Evolutionary conservation across 495 filamentous ascomycete genomes (phyloP), one percentile per base, ranked within the genome.

Genomic region (Niebla homalea): DNA sequence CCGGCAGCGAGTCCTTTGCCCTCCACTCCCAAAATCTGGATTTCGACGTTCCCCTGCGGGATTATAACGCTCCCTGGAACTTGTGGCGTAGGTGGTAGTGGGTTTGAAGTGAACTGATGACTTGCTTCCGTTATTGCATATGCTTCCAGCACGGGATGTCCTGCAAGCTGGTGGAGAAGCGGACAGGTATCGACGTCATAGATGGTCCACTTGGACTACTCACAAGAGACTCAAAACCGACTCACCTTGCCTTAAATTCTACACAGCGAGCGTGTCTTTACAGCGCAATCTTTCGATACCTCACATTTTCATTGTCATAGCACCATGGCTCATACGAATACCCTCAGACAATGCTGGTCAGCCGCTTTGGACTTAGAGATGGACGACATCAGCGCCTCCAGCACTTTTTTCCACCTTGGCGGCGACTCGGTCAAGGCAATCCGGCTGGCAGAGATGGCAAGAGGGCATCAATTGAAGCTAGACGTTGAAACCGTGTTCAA

Each of bases 101-200:
- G 85, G 68, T 88, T 89, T 43, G 79, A 84, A 7, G 83, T 85
- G 81, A 88, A 86, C 57, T 87, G 84, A 62, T 87, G 84, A 3
- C 83, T 77, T 7, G 85, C 84, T 62, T 90, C 85, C 18, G 85
- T 90, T 83, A 90, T 88, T 46, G 84, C 85, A 62, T 90, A 89
- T 3, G 83, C 82, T 43, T 89, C 85, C 4, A 89, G 74, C 3
- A 89, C 85, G 1, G 85, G 85, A 0, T n/a, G n/a, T n/a, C n/a
- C n/a, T n/a, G n/a, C n/a, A n/a, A n/a, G n/a, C n/a, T n/a, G n/a
- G n/a, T n/a, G n/a, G n/a, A n/a, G n/a, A n/a, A n/a, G n/a, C n/a
- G n/a, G n/a, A n/a, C n/a, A n/a, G n/a, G n/a, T n/a, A n/a, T n/a
- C n/a, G n/a, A n/a, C n/a, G n/a, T n/a, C n/a, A n/a, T n/a, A n/a